Percentiles rank a stretch among this genome's conserved stretches.
Evolutionary conservation across 805 yeast genomes (phyloP).

Genomic region (Saccharomyces jurei): DNA sequence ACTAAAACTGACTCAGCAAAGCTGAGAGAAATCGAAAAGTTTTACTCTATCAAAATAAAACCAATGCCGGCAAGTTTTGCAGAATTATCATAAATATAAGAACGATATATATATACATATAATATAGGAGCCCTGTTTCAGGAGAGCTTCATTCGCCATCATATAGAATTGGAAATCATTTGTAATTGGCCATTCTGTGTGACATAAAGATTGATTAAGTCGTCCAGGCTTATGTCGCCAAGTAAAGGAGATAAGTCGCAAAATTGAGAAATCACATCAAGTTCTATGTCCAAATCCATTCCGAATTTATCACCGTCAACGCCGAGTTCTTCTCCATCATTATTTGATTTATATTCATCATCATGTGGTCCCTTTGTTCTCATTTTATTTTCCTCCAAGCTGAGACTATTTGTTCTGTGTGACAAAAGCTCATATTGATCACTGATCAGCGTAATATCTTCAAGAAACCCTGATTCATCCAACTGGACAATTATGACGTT

Average conservation of each 20-base stretch:
- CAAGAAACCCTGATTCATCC: conserved; percentile 12
- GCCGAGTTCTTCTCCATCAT: conserved; percentile 1
- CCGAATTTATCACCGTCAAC: background rate
- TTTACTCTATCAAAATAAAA: conserved; percentile 80
- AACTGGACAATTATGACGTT: conserved; percentile 23
- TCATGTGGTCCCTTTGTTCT: background rate
- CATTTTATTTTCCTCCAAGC: background rate
- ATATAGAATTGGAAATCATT: conserved; percentile 15
- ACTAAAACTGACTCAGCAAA: conserved; percentile 68
- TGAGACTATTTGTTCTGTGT: conserved; percentile 4
- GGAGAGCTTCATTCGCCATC: background rate
- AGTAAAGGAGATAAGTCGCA: conserved; percentile 10
- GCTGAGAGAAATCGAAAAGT: conserved; percentile 80
- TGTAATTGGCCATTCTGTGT: conserved; percentile 24
- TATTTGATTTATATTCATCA: background rate
- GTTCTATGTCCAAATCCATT: conserved; percentile 9
- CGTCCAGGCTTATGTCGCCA: conserved; percentile 13
- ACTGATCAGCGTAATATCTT: conserved; percentile 21
- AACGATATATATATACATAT: background rate
- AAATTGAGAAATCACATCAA: conserved; percentile 26
- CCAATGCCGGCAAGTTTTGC: conserved; percentile 82
- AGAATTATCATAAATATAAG: conserved; percentile 30
- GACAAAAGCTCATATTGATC: conserved; percentile 22
- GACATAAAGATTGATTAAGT: conserved; percentile 19
- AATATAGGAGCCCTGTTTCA: background rate